Base-by-base conservation (phyloP, 2,329 filamentous ascomycete genomes). In the Metarhizium guizhouense region DNA sequence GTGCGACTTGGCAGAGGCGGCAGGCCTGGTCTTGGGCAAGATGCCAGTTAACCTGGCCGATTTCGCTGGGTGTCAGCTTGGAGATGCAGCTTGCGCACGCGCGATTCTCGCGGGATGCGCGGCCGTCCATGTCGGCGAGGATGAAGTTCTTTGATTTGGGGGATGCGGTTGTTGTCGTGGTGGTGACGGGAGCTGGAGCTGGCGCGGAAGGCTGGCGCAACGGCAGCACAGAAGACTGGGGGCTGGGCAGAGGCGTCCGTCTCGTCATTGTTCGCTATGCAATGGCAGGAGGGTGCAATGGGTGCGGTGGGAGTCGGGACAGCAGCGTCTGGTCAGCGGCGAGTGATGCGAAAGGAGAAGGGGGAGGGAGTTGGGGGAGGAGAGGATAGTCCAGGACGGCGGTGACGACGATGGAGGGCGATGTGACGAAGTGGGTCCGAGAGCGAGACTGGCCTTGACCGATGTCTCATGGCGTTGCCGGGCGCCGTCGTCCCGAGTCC, bases 61-160 rank as follows among this genome's bases (percentile, higher is more conserved):
- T 51, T 57, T 72, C 66, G 50, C 49, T 42, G 14, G 61, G 56
- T 3, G 60, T 53, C 60, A 74, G 64, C 57, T 64, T 65, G 59
- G 70, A 4, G 64, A 76, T 64, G 68, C 72, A 74, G 32, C 58
- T 69, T 47, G 68, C 67, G 63, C 74, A 75, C 38, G 70, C 71
- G 49, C 61, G 64, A 59, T 69, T 70, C 1, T 72, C 72, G 43
- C 59, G 59, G 10, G 60, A 55, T 16, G 65, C 59, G 14, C 72
- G 70, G 11, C 65, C 64, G 43, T 72, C 66, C 70, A 76, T 73
- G 59, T 74, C 70, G 57, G 70, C 66, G 25, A 73, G 60, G 10
- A 81, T 62, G 70, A 84, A 83, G 77, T 75, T 77, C 58, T 65
- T 68, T 20, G 67, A 63, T 50, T 51, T 59, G 56, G 29, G 48